Base-by-base conservation (phyloP, 2,329 filamentous ascomycete genomes). In the Hypomyces rosellus region DNA sequence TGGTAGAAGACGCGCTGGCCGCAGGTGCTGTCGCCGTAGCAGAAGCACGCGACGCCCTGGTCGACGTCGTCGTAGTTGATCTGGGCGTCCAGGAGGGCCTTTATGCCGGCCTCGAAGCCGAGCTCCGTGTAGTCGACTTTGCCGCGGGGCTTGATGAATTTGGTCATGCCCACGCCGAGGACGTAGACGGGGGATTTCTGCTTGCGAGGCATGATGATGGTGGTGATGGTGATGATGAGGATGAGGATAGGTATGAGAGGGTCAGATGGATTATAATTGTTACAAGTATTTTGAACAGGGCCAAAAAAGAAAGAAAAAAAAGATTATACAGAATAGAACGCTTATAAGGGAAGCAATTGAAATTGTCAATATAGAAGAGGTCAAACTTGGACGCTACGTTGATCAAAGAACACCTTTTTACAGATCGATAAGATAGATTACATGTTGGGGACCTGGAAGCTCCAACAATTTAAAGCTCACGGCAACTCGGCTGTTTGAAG, bases 1-100 rank as follows among this genome's bases (percentile, higher is more conserved):
- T 97, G 92, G 74, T 97, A 97, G 73, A 97, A 96, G 64, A 97
- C 91, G 57, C 92, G 86, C 76, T 97, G 92, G 44, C 92, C 92
- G 70, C 88, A 93, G 50, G 92, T 96, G 56, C 84, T 90, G 74
- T 97, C 92, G 64, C 92, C 92, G 68, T 96, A 96, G 78, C 90
- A 95, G 76, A 95, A 97, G 78, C 92, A 96, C n/a, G 91, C 93
- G 11, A 97, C 80, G 55, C 89, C 92, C 66, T 95, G 88, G 56
- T 96, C 90, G 50, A 97, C 90, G 55, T 96, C 90, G 68, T 97
- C 92, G 74, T 96, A 97, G 73, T 83, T 95, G 77, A 97, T 89
- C 56, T 95, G 86, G 2, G 89, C 89, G 67, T 88, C 85, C 15
- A 85, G 75, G 77, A 95, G 83, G 45, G 89, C 89, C 70, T 95